A percentile compares a stretch with the other conserved stretches of the same genome.
These are phyloP conservation scores for Cystofilobasidium ferigula DNA, from an alignment of 768 basidiomycete genomes.

Conservation along the genomic window DNA sequence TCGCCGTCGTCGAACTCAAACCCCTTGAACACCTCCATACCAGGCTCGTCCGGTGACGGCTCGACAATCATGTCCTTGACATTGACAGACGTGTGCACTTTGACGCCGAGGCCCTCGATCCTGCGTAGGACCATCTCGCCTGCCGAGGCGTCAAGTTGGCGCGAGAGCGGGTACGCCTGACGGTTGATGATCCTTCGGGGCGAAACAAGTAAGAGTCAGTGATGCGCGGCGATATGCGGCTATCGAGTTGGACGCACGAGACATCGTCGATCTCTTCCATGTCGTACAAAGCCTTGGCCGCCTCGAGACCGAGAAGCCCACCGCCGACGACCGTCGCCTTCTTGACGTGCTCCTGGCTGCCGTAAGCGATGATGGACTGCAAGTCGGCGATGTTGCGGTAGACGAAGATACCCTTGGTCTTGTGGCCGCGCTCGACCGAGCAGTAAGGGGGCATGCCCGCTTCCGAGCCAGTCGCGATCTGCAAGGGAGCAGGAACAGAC, in stretches of 20 bases:
- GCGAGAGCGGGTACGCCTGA: slow-evolving; percentile 47
- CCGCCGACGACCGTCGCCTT: slow-evolving; percentile 55
- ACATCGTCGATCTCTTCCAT: slow-evolving; percentile 44
- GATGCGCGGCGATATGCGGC: too few relatives aligned
- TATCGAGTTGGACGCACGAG: slow-evolving; percentile 34
- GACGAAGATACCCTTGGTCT: slow-evolving; percentile 53
- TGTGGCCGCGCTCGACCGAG: slow-evolving; percentile 39
- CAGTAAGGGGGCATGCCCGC: slow-evolving; percentile 55
- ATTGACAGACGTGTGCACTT: slow-evolving; percentile 45
- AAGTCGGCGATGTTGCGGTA: slow-evolving; percentile 64
- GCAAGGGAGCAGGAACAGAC: background rate
- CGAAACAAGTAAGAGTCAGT: background rate
- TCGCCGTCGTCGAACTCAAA: slow-evolving; percentile 47
- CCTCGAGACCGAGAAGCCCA: slow-evolving; percentile 60
- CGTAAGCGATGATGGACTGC: slow-evolving; percentile 52
- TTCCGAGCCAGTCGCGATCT: slow-evolving; percentile 57
- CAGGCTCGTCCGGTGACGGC: slow-evolving; percentile 32
- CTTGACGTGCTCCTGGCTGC: slow-evolving; percentile 21
- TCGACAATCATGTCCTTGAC: slow-evolving; percentile 41
- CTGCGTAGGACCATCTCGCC: slow-evolving; percentile 53
- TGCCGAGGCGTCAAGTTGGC: slow-evolving; percentile 50
- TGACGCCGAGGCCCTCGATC: slow-evolving; percentile 52
- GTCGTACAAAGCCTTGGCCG: slow-evolving; percentile 61
- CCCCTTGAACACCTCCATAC: slow-evolving; percentile 43
- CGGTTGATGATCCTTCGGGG: slow-evolving; percentile 45